Percentiles rank a stretch among this genome's conserved stretches.
These are phyloP conservation scores for Colletotrichum acutatum DNA, from an alignment of 2,329 filamentous ascomycete species.

Conservation along the genomic window DNA sequence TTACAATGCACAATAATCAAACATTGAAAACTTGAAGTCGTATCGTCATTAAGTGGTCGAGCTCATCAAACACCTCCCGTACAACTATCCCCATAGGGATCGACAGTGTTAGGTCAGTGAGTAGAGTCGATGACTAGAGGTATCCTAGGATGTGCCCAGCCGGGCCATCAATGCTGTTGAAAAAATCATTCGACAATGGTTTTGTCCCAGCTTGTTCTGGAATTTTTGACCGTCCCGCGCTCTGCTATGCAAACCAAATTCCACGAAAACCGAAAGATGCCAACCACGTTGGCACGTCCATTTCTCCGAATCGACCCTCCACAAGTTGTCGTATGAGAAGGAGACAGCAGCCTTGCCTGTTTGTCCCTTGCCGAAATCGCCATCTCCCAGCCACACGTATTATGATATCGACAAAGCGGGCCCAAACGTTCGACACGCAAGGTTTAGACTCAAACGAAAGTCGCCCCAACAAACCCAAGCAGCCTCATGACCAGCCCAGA, in stretches of 20 bases:
- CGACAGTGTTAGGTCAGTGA: background rate
- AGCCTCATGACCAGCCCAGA: conserved; percentile 61
- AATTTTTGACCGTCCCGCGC: conserved; percentile 28
- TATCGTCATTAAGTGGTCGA: conserved; percentile 16
- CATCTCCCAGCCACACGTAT: background rate
- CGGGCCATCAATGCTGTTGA: conserved; percentile 15
- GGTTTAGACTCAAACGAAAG: background rate
- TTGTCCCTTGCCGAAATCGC: background rate
- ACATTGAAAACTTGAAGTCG: background rate
- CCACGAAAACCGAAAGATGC: conserved; percentile 17
- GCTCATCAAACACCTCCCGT: background rate
- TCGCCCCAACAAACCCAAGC: background rate
- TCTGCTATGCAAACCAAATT: conserved; percentile 38
- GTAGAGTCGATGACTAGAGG: background rate
- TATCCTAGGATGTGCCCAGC: background rate
- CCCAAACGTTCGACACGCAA: background rate
- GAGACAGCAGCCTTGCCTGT: conserved; percentile 2
- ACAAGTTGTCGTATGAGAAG: conserved; percentile 8
- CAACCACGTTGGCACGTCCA: background rate
- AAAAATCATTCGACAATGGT: conserved; percentile 17
- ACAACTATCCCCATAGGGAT: background rate
- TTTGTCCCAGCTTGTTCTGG: conserved; percentile 23
- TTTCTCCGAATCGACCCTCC: background rate
- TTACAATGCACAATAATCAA: background rate
- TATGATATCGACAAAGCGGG: conserved; percentile 1